Evolutionary conservation across 441 rosid genomes (phyloP).

Genomic region (Mallotus repandus): DNA sequence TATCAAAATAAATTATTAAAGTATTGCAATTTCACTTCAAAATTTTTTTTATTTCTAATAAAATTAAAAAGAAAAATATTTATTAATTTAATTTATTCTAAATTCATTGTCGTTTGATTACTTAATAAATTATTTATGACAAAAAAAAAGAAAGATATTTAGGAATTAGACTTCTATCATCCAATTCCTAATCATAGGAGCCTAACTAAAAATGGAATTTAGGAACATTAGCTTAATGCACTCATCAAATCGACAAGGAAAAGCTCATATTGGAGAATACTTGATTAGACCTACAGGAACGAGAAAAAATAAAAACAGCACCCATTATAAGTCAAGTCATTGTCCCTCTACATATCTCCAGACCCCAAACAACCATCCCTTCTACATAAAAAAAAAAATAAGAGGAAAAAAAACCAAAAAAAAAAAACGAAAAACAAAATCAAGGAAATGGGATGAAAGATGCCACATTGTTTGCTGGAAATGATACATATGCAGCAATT

Average conservation of each 20-base stretch:
- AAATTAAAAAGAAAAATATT: no score
- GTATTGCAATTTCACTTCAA: no score
- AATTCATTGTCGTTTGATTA: no score
- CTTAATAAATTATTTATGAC: no score
- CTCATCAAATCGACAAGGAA: neutral
- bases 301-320: conserved; percentile 8
- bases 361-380: conserved; percentile 21
- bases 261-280: neutral
- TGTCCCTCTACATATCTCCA: conserved; percentile 35
- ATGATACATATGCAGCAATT: conserved; percentile 31
- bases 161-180: no score
- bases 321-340: conserved; percentile 23
- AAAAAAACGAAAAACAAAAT: conserved; percentile 14
- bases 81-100: no score
- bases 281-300: neutral
- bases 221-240: no score
- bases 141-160: no score
- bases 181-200: no score
- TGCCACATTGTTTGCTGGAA: conserved; percentile 34
- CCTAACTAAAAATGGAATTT: no score
- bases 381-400: conserved; percentile 28
- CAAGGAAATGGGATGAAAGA: conserved; percentile 19
- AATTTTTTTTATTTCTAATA: no score
- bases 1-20: no score
- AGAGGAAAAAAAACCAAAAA: neutral